Base-by-base conservation (phyloP, 164 flowering plant genomes). In the Chimonanthus praecox region DNA sequence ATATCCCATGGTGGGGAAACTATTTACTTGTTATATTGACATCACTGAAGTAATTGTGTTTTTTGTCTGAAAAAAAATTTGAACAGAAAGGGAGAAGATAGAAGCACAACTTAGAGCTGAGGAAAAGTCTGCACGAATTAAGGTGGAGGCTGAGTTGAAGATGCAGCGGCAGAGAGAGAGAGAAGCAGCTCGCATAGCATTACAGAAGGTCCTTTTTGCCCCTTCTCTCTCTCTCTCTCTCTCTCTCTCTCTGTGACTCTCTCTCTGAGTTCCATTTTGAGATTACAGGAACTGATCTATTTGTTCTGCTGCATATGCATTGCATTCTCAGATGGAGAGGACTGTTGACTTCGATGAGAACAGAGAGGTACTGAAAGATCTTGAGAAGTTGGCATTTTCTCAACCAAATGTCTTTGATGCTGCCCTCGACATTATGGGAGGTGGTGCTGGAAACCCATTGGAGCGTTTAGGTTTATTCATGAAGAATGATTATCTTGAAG, bases 181-280 rank as follows among this genome's bases (percentile, higher is more conserved):
- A 76, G 91, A 88, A 80, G 94, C 97, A 70, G 97, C 97, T 3
- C 85, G 98, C 61, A 69, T 82, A 48, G 90, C 91, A 18, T 66
- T 94, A 15, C 77, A 85, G 71, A 80, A 87, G 94, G 98, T 92
- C 49, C 70, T 11, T 33, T 1, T 33, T 33, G 7, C n/a, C 67
- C 5, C 9, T 7, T n/a, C 2, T 54, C 20, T 18, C 7, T 3
- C 47, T 15, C 65, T 54, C 51, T 47, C 60, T 4, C 7, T 62
- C 33, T 3, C 10, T 48, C 33, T 33, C 33, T 33, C 33, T 33
- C 33, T 33, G 1, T 33, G 33, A 33, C 13, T 18, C 61, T 13
- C 9, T 69, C 16, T 49, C 20, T 13, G 33, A 0, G 48, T 2
- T 8, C 15, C 18, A 5, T 54, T 70, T 51, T 9, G 2, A 13